A percentile compares a stretch with the other conserved stretches of the same genome.
These are phyloP conservation scores for Pontederia paniculata DNA, from an alignment of 176 grass and related monocot species.

Conservation along the genomic window DNA sequence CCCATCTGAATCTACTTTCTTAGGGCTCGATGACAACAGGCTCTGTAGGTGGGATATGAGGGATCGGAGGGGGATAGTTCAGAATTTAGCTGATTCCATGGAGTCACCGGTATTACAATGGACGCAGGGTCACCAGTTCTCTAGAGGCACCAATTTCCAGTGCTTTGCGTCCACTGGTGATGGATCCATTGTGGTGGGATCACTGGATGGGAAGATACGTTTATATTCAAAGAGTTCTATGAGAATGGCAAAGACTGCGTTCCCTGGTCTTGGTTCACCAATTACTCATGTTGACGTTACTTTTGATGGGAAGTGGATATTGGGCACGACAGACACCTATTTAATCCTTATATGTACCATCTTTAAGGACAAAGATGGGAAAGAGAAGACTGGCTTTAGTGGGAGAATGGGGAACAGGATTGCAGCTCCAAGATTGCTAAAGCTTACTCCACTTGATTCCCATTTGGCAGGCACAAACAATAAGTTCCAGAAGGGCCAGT, in stretches of 20 bases:
- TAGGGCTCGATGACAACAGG: slow-evolving; percentile 73
- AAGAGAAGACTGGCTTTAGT: slow-evolving; percentile 66
- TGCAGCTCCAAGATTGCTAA: slow-evolving; percentile 78
- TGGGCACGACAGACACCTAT: slow-evolving; percentile 72
- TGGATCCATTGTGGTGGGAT: slow-evolving; percentile 84
- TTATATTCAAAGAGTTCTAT: slow-evolving; percentile 89
- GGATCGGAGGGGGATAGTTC: slow-evolving; percentile 57
- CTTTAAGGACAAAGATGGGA: slow-evolving; percentile 88
- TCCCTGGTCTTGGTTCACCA: slow-evolving; percentile 81
- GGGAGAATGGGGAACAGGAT: slow-evolving; percentile 84
- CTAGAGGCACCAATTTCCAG: slow-evolving; percentile 74
- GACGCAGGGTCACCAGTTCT: slow-evolving; percentile 89
- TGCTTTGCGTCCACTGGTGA: slow-evolving; percentile 83
- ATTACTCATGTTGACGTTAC: slow-evolving; percentile 94
- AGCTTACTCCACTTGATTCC: slow-evolving; percentile 68
- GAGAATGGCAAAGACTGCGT: slow-evolving; percentile 96
- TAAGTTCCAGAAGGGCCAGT: slow-evolving; percentile 63
- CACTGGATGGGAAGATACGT: slow-evolving; percentile 86
- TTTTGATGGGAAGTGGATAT: slow-evolving; percentile 75
- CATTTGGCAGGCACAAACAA: slow-evolving; percentile 56
- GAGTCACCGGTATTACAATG: slow-evolving; percentile 61
- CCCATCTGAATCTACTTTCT: slow-evolving; percentile 68
- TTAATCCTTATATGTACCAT: slow-evolving; percentile 72
- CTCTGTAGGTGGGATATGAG: slow-evolving; percentile 89
- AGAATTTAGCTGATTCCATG: slow-evolving; percentile 42